A percentile compares a stretch with the other conserved stretches of the same genome.
These are phyloP conservation scores for Marasmius oreades DNA, from an alignment of 1,284 basidiomycete species.

Conservation along the genomic window DNA sequence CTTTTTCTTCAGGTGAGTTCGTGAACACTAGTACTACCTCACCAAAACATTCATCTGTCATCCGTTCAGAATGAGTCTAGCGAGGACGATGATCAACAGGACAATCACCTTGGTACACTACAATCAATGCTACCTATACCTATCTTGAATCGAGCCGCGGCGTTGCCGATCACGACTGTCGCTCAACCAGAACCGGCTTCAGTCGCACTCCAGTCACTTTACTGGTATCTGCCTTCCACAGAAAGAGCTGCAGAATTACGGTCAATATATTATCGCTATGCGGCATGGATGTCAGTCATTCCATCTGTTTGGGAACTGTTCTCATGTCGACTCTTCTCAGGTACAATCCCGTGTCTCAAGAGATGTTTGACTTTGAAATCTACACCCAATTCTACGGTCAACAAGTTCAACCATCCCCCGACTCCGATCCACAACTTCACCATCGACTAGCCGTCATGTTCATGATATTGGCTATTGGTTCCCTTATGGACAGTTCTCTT, in stretches of 20 bases:
- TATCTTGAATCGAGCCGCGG: constrained; percentile 57
- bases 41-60: neutral
- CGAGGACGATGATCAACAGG: constrained; percentile 49
- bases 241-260: constrained; percentile 58
- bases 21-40: constrained; percentile 5
- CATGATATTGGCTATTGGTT: constrained; percentile 73
- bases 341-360: constrained; percentile 68
- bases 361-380: constrained; percentile 64
- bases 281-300: constrained; percentile 69
- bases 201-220: constrained; percentile 52
- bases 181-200: constrained; percentile 40
- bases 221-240: constrained; percentile 63
- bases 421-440: constrained; percentile 51
- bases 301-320: constrained; percentile 9
- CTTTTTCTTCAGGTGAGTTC: constrained; percentile 64
- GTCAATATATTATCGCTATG: constrained; percentile 63
- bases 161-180: constrained; percentile 59
- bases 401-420: constrained; percentile 38
- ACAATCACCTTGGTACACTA: constrained; percentile 45
- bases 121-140: constrained; percentile 56
- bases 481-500: constrained; percentile 61
- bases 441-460: constrained; percentile 72
- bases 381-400: constrained; percentile 61
- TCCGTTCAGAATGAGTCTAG: constrained; percentile 48
- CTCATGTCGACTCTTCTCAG: constrained; percentile 32